Evolutionary conservation across 139 green algal species (phyloP).

Genomic region (Closterium sp.): DNA sequence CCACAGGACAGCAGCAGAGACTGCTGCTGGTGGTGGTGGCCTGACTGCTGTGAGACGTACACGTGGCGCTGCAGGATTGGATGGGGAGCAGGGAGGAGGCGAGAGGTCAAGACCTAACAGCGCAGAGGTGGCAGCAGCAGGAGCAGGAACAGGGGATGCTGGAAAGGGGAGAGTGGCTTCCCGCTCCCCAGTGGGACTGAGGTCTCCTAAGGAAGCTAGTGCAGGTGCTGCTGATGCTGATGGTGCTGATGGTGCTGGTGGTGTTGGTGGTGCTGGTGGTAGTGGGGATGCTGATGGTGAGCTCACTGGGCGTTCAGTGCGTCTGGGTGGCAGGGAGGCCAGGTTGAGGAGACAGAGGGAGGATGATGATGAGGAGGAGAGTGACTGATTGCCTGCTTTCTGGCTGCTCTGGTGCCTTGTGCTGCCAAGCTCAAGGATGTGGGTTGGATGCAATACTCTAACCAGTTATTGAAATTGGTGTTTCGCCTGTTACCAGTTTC

Average conservation of each 20-base stretch:
- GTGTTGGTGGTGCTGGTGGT: no score
- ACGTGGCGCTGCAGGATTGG: background rate
- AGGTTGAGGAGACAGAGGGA: background rate
- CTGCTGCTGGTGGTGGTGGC: background rate
- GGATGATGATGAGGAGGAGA: background rate
- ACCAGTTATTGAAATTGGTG: no score
- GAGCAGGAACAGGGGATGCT: background rate
- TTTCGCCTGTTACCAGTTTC: no score
- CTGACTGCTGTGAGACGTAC: background rate
- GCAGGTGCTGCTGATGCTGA: background rate
- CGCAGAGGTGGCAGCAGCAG: background rate
- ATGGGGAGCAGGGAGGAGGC: background rate
- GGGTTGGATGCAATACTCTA: no score
- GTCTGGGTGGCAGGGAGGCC: background rate
- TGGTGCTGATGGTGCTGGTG: background rate
- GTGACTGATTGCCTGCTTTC: background rate
- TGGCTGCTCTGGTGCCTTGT: no score
- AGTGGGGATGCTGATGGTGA: background rate
- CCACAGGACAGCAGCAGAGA: background rate
- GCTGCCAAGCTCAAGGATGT: no score
- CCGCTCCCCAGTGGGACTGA: background rate
- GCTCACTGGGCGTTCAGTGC: background rate
- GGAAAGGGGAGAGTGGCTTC: background rate
- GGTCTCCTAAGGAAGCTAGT: background rate
- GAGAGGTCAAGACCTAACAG: background rate